These are phyloP conservation scores for Dendrostoma leiphaemia DNA, from an alignment of 2,329 filamentous ascomycete species.

Conservation along the genomic window DNA sequence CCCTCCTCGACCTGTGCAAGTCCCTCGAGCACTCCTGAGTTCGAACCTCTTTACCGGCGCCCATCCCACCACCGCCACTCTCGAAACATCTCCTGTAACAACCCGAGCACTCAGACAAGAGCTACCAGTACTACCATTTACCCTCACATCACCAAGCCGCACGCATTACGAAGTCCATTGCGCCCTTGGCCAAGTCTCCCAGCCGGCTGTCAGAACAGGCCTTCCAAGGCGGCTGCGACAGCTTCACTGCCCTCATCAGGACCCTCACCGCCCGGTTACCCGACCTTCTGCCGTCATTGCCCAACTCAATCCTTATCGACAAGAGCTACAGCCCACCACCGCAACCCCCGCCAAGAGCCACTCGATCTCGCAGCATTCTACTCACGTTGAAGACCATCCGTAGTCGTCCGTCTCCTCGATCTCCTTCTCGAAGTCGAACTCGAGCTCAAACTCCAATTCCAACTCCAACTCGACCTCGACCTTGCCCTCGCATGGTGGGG, in stretches of 20 bases:
- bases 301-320: conserved; percentile 25
- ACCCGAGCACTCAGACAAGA: conserved; percentile 28
- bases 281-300: conserved; percentile 7
- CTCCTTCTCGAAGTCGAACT: conserved; percentile 15
- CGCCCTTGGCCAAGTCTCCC: conserved; percentile 4
- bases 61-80: conserved; percentile 27
- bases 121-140: conserved; percentile 33
- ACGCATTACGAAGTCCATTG: no score
- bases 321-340: conserved; percentile 21
- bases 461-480: conserved; percentile 26
- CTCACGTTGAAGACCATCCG: no score
- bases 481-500: conserved; percentile 50
- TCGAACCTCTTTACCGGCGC: conserved; percentile 21
- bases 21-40: no score
- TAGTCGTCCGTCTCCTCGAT: no score
- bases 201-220: conserved; percentile 19
- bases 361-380: no score
- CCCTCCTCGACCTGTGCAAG: conserved; percentile 5
- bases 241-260: conserved; percentile 18
- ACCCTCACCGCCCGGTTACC: neutral
- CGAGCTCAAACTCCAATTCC: neutral
- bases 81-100: conserved; percentile 47
- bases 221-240: conserved; percentile 24
- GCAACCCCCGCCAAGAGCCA: conserved; percentile 11
- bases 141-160: no score